Base-by-base conservation (phyloP, 2,329 filamentous ascomycete species). In the Apiospora phragmitis region DNA sequence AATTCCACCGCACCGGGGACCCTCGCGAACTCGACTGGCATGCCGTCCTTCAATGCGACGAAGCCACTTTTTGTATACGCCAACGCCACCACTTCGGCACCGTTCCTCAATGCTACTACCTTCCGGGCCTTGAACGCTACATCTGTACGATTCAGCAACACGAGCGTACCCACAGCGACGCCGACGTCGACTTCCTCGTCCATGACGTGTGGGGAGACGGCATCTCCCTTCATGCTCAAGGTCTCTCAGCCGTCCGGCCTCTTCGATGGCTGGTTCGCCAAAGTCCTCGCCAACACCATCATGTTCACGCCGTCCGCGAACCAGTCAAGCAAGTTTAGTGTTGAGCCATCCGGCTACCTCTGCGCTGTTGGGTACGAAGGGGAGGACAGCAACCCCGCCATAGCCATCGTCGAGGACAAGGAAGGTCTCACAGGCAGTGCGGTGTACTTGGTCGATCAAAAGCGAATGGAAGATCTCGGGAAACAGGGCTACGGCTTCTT, bases 241-340 rank as follows among this genome's bases (percentile, higher is more conserved):
- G 74, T 78, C 32, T 70, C 74, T 1, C 78, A 79, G 69, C 77
- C 77, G 0, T 75, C 73, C 66, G 76, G 79, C 9, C 45, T 74
- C 43, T 79, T 79, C 68, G 73, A 80, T 72, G 73, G 73, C 4
- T 80, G 79, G 79, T 80, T 72, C 66, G 72, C 78, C 3, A 72
- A 71, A 49, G 68, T 80, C n/a, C 76, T 75, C 68, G 78, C 76
- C 0, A 74, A 76, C 68, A 74, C 71, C 7, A 67, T 77, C 32
- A 72, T 80, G 21, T 79, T 80, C 74, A 77, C 74, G 8, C 72
- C 73, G 0, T 72, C 70, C 4, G 59, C 70, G 1, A 70, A 68
- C 5, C 69, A 69, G 1, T 74, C 76, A 8, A 75, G 76, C 59
- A 68, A 55, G 11, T 79, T 80, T 71, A 77, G 76, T 69, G 73